Percentiles rank a stretch among this genome's conserved stretches.
Evolutionary conservation across 2,329 filamentous ascomycete genomes (phyloP).

Genomic region (Pseudogymnoascus sp.): DNA sequence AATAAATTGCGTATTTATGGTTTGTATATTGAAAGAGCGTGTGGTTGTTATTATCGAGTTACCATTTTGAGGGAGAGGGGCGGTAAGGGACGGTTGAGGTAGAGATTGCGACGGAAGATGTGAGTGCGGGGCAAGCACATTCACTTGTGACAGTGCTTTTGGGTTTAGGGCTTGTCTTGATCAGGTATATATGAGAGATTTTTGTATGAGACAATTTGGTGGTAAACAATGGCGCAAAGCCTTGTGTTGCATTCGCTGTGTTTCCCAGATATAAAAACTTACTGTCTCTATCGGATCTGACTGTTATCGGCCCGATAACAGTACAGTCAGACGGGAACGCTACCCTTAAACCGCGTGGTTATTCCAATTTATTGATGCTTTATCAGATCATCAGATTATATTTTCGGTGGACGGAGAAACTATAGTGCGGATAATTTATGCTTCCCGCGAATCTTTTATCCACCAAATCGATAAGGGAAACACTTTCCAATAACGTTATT

Average conservation of each 20-base stretch:
- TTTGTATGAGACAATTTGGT: slow-evolving; percentile 11
- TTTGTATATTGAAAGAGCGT: slow-evolving; percentile 8
- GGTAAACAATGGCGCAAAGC: slow-evolving; percentile 6
- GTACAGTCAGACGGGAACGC: too few relatives aligned
- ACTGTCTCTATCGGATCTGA: background rate
- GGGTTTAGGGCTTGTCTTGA: slow-evolving; percentile 6
- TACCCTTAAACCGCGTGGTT: background rate
- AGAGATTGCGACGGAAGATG: background rate
- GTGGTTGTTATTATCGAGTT: slow-evolving; percentile 23
- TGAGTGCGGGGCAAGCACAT: background rate
- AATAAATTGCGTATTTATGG: background rate
- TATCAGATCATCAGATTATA: slow-evolving; percentile 11
- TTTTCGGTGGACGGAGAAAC: background rate
- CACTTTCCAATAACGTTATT: background rate
- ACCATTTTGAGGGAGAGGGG: slow-evolving; percentile 22
- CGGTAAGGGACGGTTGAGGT: slow-evolving; percentile 23
- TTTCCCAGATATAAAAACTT: background rate
- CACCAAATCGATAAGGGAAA: slow-evolving; percentile 10
- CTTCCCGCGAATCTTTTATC: slow-evolving; percentile 10
- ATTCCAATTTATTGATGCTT: background rate
- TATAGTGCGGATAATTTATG: slow-evolving; percentile 11
- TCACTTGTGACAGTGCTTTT: background rate
- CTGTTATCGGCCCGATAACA: background rate
- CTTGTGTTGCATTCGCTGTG: background rate
- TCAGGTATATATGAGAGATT: slow-evolving; percentile 2